These are phyloP conservation scores for Capsicum baccatum DNA, from an alignment of 257 asterid genomes.

Conservation along the genomic window DNA sequence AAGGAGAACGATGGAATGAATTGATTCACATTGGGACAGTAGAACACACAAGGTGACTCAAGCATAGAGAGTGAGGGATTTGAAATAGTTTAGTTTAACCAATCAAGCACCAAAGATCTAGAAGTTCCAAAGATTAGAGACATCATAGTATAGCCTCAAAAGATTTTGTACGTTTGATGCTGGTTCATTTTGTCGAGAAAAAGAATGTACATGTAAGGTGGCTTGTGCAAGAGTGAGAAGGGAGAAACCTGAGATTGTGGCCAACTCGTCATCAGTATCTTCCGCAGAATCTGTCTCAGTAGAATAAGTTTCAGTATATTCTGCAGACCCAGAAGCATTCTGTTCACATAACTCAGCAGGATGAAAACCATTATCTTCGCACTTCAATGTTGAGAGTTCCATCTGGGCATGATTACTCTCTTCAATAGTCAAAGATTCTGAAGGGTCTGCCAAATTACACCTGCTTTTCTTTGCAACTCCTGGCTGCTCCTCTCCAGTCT, in stretches of 20 bases:
- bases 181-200: not conserved
- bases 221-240: constrained; percentile 15
- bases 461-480: constrained; percentile 65
- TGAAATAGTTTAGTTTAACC: not conserved
- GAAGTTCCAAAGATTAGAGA: not conserved
- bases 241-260: constrained; percentile 74
- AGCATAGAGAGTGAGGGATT: constrained; percentile 15
- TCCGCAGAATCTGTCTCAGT: constrained; percentile 85
- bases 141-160: not conserved
- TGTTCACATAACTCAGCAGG: constrained; percentile 62
- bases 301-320: constrained; percentile 94
- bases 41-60: constrained; percentile 22
- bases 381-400: constrained; percentile 55
- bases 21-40: not conserved
- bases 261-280: constrained; percentile 77
- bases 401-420: constrained; percentile 47
- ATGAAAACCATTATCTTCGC: constrained; percentile 49
- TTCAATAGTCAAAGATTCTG: constrained; percentile 51
- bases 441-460: constrained; percentile 52
- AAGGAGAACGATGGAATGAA: constrained; percentile 1
- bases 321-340: constrained; percentile 71
- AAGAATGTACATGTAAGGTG: constrained; percentile 23
- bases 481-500: constrained; percentile 66
- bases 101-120: not conserved
- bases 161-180: constrained; percentile 7